A percentile compares a stretch with the other conserved stretches of the same genome.
phyloP scores from a whole-genome alignment of 2,329 filamentous ascomycete species.

The Fusarium keratoplasticum region DNA sequence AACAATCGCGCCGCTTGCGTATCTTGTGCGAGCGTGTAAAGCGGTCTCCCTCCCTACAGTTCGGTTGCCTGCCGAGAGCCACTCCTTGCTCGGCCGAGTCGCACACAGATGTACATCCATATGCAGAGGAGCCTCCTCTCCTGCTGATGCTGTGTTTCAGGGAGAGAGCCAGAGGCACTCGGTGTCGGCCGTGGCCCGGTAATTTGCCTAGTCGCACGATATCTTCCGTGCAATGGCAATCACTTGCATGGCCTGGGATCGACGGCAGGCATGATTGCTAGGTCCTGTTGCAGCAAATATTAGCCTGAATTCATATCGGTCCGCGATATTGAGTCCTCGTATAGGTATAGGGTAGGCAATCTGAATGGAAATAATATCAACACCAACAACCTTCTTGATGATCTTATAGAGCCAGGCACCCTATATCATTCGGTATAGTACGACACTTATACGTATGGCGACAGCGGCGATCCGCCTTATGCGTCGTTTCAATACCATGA shows the following conservation, averaged over 20 bases:
- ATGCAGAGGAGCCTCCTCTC: not conserved
- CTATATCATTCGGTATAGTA: not conserved
- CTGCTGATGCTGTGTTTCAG: not conserved
- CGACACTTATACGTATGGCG: not conserved
- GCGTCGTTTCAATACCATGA: not conserved
- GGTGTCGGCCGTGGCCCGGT: not conserved
- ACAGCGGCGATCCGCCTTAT: not conserved
- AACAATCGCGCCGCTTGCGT: slow-evolving; percentile 3
- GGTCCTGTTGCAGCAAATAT: not conserved
- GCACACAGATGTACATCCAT: not conserved
- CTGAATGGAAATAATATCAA: not conserved
- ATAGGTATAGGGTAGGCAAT: slow-evolving; percentile 12
- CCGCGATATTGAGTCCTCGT: not conserved
- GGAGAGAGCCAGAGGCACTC: not conserved
- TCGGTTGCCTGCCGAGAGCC: slow-evolving; percentile 3
- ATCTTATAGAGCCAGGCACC: not conserved
- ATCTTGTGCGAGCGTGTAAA: slow-evolving; percentile 21
- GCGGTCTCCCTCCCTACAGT: not conserved
- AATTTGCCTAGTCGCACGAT: not conserved
- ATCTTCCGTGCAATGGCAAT: not conserved
- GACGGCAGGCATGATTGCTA: slow-evolving; percentile 19
- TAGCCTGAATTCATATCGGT: slow-evolving; percentile 10
- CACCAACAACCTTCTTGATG: not conserved
- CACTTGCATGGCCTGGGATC: slow-evolving; percentile 22
- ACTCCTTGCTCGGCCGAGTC: slow-evolving; percentile 18